These are phyloP conservation scores for Astraeus odoratus DNA, from an alignment of 768 basidiomycete genomes.

Conservation along the genomic window DNA sequence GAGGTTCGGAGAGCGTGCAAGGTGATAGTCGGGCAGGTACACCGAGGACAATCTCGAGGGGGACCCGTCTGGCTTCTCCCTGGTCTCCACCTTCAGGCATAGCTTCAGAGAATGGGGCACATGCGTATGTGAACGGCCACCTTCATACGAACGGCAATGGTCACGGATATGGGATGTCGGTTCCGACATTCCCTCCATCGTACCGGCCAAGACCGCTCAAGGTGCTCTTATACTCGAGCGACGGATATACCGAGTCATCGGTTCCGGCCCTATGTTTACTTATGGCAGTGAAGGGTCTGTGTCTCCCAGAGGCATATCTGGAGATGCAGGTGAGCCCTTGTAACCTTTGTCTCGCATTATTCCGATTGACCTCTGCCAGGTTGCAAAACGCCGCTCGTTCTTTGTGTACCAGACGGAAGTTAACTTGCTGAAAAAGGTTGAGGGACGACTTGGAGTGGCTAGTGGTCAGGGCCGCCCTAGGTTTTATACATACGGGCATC, in stretches of 20 bases:
- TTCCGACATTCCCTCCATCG: conserved; percentile 20
- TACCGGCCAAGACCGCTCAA: conserved; percentile 57
- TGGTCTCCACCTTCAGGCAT: conserved; percentile 11
- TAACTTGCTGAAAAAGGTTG: conserved; percentile 63
- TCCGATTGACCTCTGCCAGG: conserved; percentile 20
- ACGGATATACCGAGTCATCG: conserved; percentile 91
- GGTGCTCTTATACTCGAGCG: conserved; percentile 73
- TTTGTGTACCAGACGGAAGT: conserved; percentile 88
- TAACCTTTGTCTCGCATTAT: neutral
- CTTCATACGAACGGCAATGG: neutral
- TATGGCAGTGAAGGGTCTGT: conserved; percentile 65
- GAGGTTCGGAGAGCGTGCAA: neutral
- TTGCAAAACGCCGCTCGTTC: conserved; percentile 72
- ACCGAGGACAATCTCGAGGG: conserved; percentile 7
- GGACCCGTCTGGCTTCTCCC: conserved; percentile 10
- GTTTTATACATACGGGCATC: conserved; percentile 12
- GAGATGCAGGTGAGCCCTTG: conserved; percentile 57
- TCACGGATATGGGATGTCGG: conserved; percentile 9
- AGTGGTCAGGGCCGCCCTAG: conserved; percentile 16
- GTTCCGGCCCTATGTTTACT: conserved; percentile 81
- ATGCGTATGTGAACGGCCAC: conserved; percentile 12
- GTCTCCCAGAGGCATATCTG: conserved; percentile 86
- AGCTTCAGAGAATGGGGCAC: conserved; percentile 5
- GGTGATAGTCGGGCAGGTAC: neutral
- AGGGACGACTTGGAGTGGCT: conserved; percentile 37